Conservation (phyloP, 2,329 filamentous ascomycete genomes). For the Penicillium glabrum region DNA sequence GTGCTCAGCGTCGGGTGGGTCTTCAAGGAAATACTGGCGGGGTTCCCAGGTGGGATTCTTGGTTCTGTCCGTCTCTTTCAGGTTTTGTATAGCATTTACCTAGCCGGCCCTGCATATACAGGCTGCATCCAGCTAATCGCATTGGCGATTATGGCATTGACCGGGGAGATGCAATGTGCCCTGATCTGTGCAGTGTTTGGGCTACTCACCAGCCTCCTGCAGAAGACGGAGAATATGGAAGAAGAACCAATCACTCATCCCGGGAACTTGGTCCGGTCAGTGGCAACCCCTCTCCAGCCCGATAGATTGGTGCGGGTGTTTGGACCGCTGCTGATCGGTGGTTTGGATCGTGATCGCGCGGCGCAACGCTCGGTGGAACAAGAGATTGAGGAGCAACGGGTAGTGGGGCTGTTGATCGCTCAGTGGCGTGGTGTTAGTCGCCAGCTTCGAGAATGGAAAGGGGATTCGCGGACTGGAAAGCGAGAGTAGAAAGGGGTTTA, state of each 20-base stretch:
- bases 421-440: conserved; percentile 37
- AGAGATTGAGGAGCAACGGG: conserved; percentile 28
- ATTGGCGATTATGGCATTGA: conserved; percentile 38
- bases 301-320: conserved; percentile 33
- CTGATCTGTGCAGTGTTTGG: conserved; percentile 44
- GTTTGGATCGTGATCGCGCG: conserved; percentile 9
- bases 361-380: conserved; percentile 18
- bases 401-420: conserved; percentile 35
- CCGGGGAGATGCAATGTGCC: conserved; percentile 39
- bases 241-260: conserved; percentile 8
- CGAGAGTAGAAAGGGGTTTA: neutral
- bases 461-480: neutral
- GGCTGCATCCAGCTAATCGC: conserved; percentile 34
- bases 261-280: conserved; percentile 18
- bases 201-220: conserved; percentile 32
- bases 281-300: conserved; percentile 24
- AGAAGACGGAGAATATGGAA: conserved; percentile 22
- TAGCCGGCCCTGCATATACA: conserved; percentile 18
- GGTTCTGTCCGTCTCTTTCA: conserved; percentile 37
- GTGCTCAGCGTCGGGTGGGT: conserved; percentile 36
- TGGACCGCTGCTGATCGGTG: conserved; percentile 33
- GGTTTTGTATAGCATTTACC: conserved; percentile 30
- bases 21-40: conserved; percentile 36
- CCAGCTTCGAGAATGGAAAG: conserved; percentile 21
- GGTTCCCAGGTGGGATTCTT: conserved; percentile 40